Base-by-base conservation (phyloP, 495 filamentous ascomycete genomes). In the Bryoglossum gracile region DNA sequence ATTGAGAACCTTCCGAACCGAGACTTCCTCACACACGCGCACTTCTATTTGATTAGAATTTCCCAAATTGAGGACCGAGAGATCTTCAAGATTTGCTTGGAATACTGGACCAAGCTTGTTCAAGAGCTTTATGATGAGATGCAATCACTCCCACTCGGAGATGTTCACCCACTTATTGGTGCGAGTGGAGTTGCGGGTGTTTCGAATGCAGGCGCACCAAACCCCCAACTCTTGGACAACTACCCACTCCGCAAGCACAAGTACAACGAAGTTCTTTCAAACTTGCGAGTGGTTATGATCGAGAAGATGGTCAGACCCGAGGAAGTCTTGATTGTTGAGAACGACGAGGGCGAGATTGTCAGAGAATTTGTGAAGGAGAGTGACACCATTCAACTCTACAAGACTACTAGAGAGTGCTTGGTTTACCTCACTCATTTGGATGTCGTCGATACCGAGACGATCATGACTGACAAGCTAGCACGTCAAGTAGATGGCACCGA, bases 31-130 rank as follows among this genome's bases (percentile, higher is more conserved):
- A 87, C 82, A 0, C 92, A 99, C 58, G 89, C 86, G 17, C 92
- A 99, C 65, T 96, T 91, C 68, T 99, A 99, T 64, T 79, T 99
- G 8, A 96, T 99, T 59, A 82, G 89, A 14, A 94, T 99, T 57
- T 95, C 88, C 25, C 94, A 97, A 64, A 97, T 99, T 51, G 92
- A 99, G 48, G 92, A 99, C 58, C 81, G 92, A 42, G 92, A 99
- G 62, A 92, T 99, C 50, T 99, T 99, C 77, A 99, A 99, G 73
- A 97, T 97, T 56, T 95, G 88, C 60, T 71, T 99, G 40, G 92
- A 99, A 57, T 99, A 99, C 67, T 99, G 92, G 92, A 94, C 94
- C 17, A 95, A 95, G 59, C 75, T 97, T 11, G 94, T 97, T n/a
- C 88, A 94, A 56, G 94, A 97, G 64, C 76, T 99, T 3, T 99